These are phyloP conservation scores for Castanea sativa DNA, from an alignment of 306 rosid genomes.

Conservation along the genomic window DNA sequence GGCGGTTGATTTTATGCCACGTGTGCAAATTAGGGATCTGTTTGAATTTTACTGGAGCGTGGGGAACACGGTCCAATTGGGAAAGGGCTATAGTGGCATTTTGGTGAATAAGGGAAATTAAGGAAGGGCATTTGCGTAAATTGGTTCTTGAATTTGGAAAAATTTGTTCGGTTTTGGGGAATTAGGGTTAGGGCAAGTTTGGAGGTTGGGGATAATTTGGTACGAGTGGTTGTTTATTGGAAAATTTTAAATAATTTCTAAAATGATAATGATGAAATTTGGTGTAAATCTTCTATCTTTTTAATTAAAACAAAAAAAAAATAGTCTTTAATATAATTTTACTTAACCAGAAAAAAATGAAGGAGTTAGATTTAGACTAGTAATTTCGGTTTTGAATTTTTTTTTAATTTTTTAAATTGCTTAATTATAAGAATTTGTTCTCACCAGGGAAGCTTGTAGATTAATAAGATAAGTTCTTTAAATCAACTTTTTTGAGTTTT, in stretches of 20 bases:
- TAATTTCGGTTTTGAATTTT: not conserved
- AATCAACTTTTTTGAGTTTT: not conserved
- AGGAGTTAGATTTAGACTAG: not conserved
- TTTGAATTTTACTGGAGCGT: conserved; percentile 7
- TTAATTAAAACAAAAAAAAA: not conserved
- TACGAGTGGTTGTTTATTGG: conserved; percentile 36
- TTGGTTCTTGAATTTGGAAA: not conserved
- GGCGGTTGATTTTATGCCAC: conserved; percentile 37
- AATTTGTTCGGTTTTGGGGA: conserved; percentile 11
- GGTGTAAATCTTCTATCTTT: conserved; percentile 21
- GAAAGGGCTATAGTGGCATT: conserved; percentile 9
- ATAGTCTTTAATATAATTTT: no score
- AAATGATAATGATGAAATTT: conserved; percentile 36
- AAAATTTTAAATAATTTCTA: not conserved
- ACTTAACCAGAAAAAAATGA: no score
- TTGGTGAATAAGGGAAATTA: conserved; percentile 2
- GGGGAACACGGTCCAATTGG: not conserved
- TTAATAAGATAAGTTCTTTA: not conserved
- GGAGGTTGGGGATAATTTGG: conserved; percentile 22
- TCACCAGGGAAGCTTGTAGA: not conserved
- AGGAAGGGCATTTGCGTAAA: conserved; percentile 21
- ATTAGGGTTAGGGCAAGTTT: conserved; percentile 35
- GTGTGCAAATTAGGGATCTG: conserved; percentile 35
- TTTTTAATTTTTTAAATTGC: not conserved
- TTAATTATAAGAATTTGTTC: not conserved